Base-by-base conservation (phyloP, 2,329 filamentous ascomycete species). In the Penicillium digitatum region DNA sequence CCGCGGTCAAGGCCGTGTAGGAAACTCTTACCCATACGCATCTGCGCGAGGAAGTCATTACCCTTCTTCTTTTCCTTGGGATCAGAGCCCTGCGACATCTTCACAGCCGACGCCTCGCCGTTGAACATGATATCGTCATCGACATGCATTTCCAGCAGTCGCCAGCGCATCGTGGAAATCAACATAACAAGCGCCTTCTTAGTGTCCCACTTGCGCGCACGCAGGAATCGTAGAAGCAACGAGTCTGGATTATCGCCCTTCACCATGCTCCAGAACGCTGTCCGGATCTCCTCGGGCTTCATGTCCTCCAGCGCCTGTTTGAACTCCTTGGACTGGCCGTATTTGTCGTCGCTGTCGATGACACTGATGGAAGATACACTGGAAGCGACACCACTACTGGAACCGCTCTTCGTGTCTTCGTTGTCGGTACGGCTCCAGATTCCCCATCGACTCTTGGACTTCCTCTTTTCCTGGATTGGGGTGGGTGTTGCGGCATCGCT, bases 181-280 rank as follows among this genome's bases (percentile, higher is more conserved):
- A 96, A 78, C 94, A 99, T 99, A 62, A 96, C 82, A 26, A 97
- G 80, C 4, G 94, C 94, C 70, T 90, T 91, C 48, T 96, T 87
- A 18, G 96, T 86, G 69, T 99, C 90, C 94, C 94, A 99, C 75
- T 95, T 95, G 43, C 91, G 82, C n/a, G 91, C 91, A 48, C 91
- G 82, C 54, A 96, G 78, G 73, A 95, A 96, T 39, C 91, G 85
- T 54, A 96, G 76, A 16, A 93, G 76, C 18, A 95, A 78, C 2
- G 87, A 88, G 74, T 99, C 94, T 0, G 94, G 94, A 69, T 97
- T 85, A 69, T 99, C 94, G 66, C 94, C 87, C 78, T 97, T 99
- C 55, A 93, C 84, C 90, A 96, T 95, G 62, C 78, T 82, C 94
- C 94, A 97, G 69, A 97, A 88, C 0, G 91, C 87, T 16, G 81